Evolutionary conservation across 139 green algal genomes (phyloP).

Genomic region (Chlamydomonas asymmetrica): DNA sequence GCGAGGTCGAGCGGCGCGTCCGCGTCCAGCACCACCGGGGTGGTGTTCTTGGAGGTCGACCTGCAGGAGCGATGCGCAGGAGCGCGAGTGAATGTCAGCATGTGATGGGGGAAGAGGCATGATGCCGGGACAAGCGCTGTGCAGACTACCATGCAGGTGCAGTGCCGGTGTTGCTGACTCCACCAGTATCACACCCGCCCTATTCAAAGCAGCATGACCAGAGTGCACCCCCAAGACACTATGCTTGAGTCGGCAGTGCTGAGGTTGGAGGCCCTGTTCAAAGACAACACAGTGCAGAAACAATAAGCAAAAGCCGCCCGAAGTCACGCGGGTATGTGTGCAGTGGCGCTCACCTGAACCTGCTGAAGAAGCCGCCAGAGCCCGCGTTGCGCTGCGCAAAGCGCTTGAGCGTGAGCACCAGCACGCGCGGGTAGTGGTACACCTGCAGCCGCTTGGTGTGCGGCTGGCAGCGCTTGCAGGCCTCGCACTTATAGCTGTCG

Average conservation of each 20-base stretch:
- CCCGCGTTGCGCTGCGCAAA: slow-evolving; percentile 40
- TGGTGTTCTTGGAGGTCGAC: slow-evolving; percentile 52
- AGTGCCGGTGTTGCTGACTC: no score
- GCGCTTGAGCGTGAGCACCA: slow-evolving; percentile 73
- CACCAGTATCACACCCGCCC: no score
- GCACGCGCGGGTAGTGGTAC: slow-evolving; percentile 46
- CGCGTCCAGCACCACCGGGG: slow-evolving; percentile 46
- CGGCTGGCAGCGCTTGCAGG: slow-evolving; percentile 51
- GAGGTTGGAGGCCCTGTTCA: no score
- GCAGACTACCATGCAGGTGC: no score
- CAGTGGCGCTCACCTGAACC: slow-evolving; percentile 11
- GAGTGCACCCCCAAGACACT: no score
- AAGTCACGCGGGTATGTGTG: not conserved
- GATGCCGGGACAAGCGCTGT: no score
- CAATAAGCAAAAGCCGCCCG: no score
- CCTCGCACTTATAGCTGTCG: slow-evolving; percentile 59
- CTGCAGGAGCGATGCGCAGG: not conserved
- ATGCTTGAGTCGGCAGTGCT: no score
- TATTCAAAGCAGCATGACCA: no score
- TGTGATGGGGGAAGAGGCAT: no score
- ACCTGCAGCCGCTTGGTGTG: slow-evolving; percentile 68
- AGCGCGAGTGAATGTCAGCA: no score
- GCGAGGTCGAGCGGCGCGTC: slow-evolving; percentile 57
- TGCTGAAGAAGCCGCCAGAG: slow-evolving; percentile 18
- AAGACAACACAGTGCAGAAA: no score